Percentiles rank a stretch among this genome's conserved stretches.
These are phyloP conservation scores for Xylaria longipes DNA, from an alignment of 495 filamentous ascomycete genomes.

Conservation along the genomic window DNA sequence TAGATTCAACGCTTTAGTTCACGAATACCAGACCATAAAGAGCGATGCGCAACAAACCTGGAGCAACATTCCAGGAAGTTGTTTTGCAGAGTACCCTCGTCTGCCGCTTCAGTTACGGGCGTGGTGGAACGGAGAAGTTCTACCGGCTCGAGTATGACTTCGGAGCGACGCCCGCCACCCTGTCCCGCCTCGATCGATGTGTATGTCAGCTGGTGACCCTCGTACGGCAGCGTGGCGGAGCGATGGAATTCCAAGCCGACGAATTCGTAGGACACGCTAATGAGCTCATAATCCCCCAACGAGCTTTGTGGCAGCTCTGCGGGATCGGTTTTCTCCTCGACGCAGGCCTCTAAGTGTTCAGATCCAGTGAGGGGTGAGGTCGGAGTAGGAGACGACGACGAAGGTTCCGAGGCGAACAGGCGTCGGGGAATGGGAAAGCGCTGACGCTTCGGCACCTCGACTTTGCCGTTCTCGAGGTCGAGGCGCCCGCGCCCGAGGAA, in stretches of 20 bases:
- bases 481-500: constrained; percentile 49
- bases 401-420: constrained; percentile 27
- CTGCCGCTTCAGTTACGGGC: not conserved
- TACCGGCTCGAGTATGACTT: constrained; percentile 52
- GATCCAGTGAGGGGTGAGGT: not conserved
- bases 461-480: constrained; percentile 38
- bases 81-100: constrained; percentile 18
- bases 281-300: constrained; percentile 25
- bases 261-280: constrained; percentile 53
- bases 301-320: not conserved
- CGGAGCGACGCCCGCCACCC: constrained; percentile 46
- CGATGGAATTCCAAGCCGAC: constrained; percentile 52
- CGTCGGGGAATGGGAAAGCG: constrained; percentile 46
- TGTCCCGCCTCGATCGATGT: constrained; percentile 52
- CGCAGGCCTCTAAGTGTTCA: not conserved
- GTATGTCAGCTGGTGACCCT: constrained; percentile 49
- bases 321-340: not conserved
- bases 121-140: not conserved
- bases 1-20: not conserved
- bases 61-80: constrained; percentile 32
- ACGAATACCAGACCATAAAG: constrained; percentile 31
- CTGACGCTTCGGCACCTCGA: constrained; percentile 46
- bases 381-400: not conserved
- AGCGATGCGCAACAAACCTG: constrained; percentile 22
- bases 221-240: constrained; percentile 42